Percentiles rank a stretch among this genome's conserved stretches.
These are phyloP conservation scores for Eucalyptus curtisii DNA, from an alignment of 345 rosid species.

Conservation along the genomic window DNA sequence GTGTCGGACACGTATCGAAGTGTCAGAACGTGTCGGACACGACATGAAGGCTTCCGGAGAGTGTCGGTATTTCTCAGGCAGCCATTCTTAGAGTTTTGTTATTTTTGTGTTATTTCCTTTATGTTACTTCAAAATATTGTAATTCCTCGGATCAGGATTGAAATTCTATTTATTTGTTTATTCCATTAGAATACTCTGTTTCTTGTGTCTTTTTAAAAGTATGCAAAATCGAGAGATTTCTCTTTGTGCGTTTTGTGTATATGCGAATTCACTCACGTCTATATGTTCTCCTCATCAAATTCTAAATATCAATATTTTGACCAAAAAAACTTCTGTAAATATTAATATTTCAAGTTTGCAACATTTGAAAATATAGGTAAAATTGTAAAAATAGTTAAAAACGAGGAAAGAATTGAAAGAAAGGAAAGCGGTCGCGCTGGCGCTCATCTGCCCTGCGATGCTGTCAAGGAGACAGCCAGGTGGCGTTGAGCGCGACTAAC, in stretches of 20 bases:
- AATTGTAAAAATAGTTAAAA: too few relatives aligned
- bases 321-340: background rate
- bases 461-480: fast-evolving
- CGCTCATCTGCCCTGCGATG: background rate
- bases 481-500: background rate
- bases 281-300: background rate
- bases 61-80: too few relatives aligned
- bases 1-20: too few relatives aligned
- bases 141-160: background rate
- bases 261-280: background rate
- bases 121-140: background rate
- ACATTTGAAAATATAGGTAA: background rate
- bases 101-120: background rate
- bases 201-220: background rate
- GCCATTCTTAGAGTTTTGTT: background rate
- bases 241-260: background rate
- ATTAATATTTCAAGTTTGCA: background rate
- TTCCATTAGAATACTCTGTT: background rate
- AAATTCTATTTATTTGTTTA: background rate
- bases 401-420: background rate
- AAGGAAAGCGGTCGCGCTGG: background rate
- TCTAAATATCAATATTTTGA: background rate
- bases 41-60: too few relatives aligned
- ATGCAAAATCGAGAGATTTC: background rate
- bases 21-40: too few relatives aligned